These are phyloP conservation scores for Stromatinia cepivora DNA, from an alignment of 2,329 filamentous ascomycete genomes.

Conservation along the genomic window DNA sequence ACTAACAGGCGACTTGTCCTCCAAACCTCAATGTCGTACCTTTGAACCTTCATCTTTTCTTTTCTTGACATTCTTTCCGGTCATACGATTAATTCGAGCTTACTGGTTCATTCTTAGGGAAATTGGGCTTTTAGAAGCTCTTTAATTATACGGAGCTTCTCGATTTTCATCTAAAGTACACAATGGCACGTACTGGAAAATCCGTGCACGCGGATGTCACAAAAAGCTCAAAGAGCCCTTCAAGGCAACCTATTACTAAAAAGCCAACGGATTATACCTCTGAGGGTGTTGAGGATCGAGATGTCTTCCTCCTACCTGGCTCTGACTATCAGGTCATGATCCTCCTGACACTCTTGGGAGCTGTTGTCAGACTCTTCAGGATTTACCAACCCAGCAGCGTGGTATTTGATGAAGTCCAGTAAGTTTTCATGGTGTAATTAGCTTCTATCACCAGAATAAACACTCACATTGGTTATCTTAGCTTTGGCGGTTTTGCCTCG, in stretches of 20 bases:
- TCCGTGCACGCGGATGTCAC: slow-evolving; percentile 25
- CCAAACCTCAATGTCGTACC: slow-evolving; percentile 34
- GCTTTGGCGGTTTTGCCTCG: slow-evolving; percentile 95
- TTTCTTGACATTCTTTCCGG: slow-evolving; percentile 35
- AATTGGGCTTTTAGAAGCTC: slow-evolving; percentile 30
- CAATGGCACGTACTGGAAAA: slow-evolving; percentile 37
- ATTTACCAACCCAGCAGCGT: slow-evolving; percentile 97
- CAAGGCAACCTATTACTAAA: slow-evolving; percentile 27
- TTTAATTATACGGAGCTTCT: slow-evolving; percentile 28
- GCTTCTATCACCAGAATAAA: slow-evolving; percentile 14
- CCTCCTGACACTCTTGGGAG: slow-evolving; percentile 71
- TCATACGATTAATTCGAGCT: slow-evolving; percentile 26
- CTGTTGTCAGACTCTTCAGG: slow-evolving; percentile 83
- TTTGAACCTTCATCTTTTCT: slow-evolving; percentile 34
- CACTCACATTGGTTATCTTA: slow-evolving; percentile 44
- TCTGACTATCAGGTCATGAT: slow-evolving; percentile 80
- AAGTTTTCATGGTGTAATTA: slow-evolving; percentile 48
- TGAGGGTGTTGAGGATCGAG: slow-evolving; percentile 81
- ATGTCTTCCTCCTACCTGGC: slow-evolving; percentile 82
- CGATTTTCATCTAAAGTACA: slow-evolving; percentile 25
- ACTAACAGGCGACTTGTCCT: slow-evolving; percentile 26
- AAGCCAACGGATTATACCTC: slow-evolving; percentile 64
- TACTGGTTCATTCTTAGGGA: slow-evolving; percentile 29
- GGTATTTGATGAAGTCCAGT: slow-evolving; percentile 99
- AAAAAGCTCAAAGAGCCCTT: slow-evolving; percentile 27